Conservation (phyloP, 345 rosid species). For the Boechera retrofracta region DNA sequence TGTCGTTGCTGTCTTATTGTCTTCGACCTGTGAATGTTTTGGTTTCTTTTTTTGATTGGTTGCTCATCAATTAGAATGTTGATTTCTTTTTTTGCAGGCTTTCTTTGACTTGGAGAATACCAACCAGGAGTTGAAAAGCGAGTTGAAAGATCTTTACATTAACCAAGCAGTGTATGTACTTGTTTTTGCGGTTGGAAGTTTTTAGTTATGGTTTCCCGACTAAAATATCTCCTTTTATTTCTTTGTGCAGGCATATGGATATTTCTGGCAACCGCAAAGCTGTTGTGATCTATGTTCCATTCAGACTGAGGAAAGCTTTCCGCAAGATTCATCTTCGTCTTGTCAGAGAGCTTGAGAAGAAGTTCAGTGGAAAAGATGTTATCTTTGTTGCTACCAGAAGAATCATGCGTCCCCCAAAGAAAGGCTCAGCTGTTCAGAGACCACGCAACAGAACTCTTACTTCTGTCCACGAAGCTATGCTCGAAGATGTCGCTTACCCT, state of each 20-base stretch:
- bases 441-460: conserved; percentile 87
- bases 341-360: conserved; percentile 91
- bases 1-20: neutral
- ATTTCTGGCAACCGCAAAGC: conserved; percentile 78
- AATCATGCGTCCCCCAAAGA: conserved; percentile 88
- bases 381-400: conserved; percentile 74
- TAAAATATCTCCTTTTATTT: neutral
- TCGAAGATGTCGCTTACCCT: conserved; percentile 83
- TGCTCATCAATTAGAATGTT: neutral
- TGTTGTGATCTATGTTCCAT: conserved; percentile 78
- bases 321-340: conserved; percentile 85
- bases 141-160: conserved; percentile 81
- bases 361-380: conserved; percentile 96
- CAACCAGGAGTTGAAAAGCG: conserved; percentile 81
- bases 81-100: conserved; percentile 52
- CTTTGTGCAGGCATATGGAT: conserved; percentile 70
- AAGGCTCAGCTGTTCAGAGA: conserved; percentile 86
- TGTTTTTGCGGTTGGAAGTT: neutral
- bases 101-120: conserved; percentile 83
- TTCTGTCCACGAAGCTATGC: conserved; percentile 78
- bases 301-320: conserved; percentile 82
- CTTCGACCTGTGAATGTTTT: neutral
- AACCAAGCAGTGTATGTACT: conserved; percentile 71
- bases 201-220: neutral
- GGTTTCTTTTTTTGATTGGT: no score